Base-by-base conservation (phyloP, 2,329 filamentous ascomycete species). In the Nemania abortiva region DNA sequence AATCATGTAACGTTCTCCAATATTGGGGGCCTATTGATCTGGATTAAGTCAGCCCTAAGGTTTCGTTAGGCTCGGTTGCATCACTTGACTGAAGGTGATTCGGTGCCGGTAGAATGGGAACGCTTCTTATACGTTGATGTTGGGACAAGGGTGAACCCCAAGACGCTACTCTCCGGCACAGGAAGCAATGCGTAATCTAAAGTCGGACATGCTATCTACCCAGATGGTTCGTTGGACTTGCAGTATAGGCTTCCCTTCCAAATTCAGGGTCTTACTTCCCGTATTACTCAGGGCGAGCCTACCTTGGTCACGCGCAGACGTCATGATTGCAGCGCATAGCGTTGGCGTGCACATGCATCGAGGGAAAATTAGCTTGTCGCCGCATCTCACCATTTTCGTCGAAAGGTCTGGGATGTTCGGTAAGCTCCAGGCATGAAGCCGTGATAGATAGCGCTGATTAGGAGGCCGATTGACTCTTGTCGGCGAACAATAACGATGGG, bases 11-110 rank as follows among this genome's bases (percentile, higher is more conserved):
- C 15, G 20, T n/a, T 53, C 68, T 64, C 55, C 55, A 53, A 60
- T 3, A 50, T 10, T 59, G 50, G 55, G 47, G 55, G 68, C 24
- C 55, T 29, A 18, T 20, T 22, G 55, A 18, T 39, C 49, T 59
- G 49, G 31, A 20, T 56, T 13, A 50, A 45, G 65, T 68, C 65
- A 70, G 68, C 61, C 65, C 62, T 58, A 65, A 47, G 49, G 31
- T 63, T 27, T 60, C 56, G 47, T 68, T 37, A 49, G 47, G 62
- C 62, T 29, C 22, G 31, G 29, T 42, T 63, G 62, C 69, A 49
- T 60, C 55, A 65, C 13, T 39, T 47, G 49, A 39, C 2, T 15
- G 58, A 39, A 63, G 39, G 3, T 70, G 54, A 68, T 70, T 66
- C 59, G 66, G 34, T 11, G 11, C 34, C 34, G 39, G 45, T 24